A percentile compares a stretch with the other conserved stretches of the same genome.
phyloP scores from a whole-genome alignment of 169 alveolate species.

The Perkinsus olseni region DNA sequence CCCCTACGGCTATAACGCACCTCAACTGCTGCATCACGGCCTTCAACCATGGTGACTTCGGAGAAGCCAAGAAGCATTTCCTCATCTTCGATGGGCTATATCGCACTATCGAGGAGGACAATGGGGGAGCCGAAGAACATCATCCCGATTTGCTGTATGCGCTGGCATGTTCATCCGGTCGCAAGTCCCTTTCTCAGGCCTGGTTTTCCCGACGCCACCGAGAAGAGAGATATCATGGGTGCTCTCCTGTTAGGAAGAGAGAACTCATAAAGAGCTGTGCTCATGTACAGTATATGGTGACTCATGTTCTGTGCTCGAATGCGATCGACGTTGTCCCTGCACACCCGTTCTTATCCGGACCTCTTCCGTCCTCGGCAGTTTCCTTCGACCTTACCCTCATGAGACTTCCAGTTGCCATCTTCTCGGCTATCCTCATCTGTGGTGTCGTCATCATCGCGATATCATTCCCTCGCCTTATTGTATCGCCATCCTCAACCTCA shows the following conservation, averaged over 20 bases:
- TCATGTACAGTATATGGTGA: neutral
- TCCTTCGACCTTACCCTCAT: too few relatives aligned
- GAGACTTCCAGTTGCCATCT: too few relatives aligned
- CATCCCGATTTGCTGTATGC: neutral
- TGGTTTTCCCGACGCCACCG: neutral
- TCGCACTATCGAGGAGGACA: neutral
- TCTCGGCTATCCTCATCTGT: too few relatives aligned
- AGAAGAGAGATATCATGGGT: neutral
- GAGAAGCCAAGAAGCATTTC: constrained; percentile 39
- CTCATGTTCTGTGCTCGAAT: too few relatives aligned
- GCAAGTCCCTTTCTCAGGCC: neutral
- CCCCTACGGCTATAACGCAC: constrained; percentile 54
- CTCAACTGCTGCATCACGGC: constrained; percentile 66
- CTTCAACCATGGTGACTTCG: constrained; percentile 46
- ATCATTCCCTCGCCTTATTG: too few relatives aligned
- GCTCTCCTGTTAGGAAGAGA: neutral
- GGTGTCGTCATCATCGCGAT: too few relatives aligned
- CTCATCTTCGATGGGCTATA: neutral
- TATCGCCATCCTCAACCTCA: too few relatives aligned
- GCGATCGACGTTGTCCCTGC: too few relatives aligned
- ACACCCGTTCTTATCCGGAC: too few relatives aligned
- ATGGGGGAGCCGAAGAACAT: neutral
- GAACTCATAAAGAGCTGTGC: neutral
- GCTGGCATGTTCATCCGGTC: neutral
- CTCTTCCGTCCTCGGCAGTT: too few relatives aligned